Evolutionary conservation across 2,329 filamentous ascomycete species (phyloP), one percentile per base, ranked within the genome.

Genomic region (Pyrenophora teres): DNA sequence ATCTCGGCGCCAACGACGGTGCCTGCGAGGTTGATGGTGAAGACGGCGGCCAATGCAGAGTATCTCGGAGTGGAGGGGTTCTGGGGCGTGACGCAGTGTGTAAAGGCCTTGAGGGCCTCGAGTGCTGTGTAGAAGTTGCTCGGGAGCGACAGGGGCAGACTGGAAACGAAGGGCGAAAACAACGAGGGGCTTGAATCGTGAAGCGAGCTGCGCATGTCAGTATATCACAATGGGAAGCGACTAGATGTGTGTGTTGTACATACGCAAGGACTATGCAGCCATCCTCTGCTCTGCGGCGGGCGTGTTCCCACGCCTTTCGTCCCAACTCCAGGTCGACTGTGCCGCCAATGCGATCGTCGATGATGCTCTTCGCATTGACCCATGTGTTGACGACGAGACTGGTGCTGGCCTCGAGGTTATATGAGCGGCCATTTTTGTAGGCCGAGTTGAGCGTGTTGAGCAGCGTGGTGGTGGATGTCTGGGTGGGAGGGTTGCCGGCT

Each of bases 341-440:
- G 46, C 89, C 90, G 44, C 89, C 90, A 40, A 81, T 79, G 49
- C 83, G 81, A 32, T 88, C 89, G 65, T 91, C 84, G 33, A 87
- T 85, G 19, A 83, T 78, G 61, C 89, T 89, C 23, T 85, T 81
- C 15, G 90, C 90, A 3, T 90, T 96, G 46, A 94, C 82, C 92
- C 92, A 97, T 50, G 92, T 97, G 77, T 97, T 97, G 60, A 97
- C 91, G 0, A 94, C 92, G 33, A 97, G 74, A 72, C 91, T 96
- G 31, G 92, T 94, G 62, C 90, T 91, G 40, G 92, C 87, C 74
- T 99, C 94, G 39, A 99, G 83, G 56, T 83, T 82, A 72, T 96
- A 94, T n/a, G 93, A 85, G 67, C 91, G 86, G 25, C 86, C 87
- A 3, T 89, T 86, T 40, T 90, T 83, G 74, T 96, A 97, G 68